phyloP scores from a whole-genome alignment of 139 green algal genomes.

The Chlorella sorokiniana region DNA sequence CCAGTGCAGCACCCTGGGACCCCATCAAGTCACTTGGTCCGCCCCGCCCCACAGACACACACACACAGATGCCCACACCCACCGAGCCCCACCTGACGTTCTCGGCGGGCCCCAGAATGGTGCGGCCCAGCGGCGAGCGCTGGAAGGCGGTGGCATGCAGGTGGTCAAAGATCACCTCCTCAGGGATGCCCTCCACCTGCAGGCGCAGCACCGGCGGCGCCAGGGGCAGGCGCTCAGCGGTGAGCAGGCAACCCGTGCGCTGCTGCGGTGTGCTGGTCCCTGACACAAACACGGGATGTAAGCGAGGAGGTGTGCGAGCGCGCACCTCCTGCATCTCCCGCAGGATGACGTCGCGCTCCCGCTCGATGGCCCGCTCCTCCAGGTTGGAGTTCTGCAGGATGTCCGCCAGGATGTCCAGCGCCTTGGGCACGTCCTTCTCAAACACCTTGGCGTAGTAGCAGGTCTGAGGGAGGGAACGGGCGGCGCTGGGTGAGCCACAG shows the following conservation, averaged over 20 bases:
- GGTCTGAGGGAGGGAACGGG: constrained; percentile 36
- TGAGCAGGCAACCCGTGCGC: no score
- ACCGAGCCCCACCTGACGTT: constrained; percentile 80
- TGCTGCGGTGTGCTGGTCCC: no score
- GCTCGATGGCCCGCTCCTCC: constrained; percentile 84
- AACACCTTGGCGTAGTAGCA: constrained; percentile 45
- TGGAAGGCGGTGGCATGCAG: constrained; percentile 99
- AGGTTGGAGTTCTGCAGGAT: constrained; percentile 96
- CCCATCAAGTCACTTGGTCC: no score
- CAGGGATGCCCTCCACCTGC: constrained; percentile 77
- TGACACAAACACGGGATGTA: no score
- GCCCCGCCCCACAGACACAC: not conserved
- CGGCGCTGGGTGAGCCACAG: not conserved
- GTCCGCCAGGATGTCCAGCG: constrained; percentile 94
- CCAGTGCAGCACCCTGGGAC: no score
- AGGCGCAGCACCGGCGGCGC: not conserved
- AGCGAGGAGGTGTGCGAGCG: no score
- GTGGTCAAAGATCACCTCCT: constrained; percentile 98
- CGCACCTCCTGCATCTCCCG: constrained; percentile 90
- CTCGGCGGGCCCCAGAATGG: constrained; percentile 93
- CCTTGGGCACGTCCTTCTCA: constrained; percentile 87
- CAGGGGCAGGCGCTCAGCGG: not conserved
- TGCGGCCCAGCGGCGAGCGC: constrained; percentile 90
- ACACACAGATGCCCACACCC: not conserved
- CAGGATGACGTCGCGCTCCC: constrained; percentile 95